These are phyloP conservation scores for Bacidia gigantensis DNA, from an alignment of 495 filamentous ascomycete species.

Conservation along the genomic window DNA sequence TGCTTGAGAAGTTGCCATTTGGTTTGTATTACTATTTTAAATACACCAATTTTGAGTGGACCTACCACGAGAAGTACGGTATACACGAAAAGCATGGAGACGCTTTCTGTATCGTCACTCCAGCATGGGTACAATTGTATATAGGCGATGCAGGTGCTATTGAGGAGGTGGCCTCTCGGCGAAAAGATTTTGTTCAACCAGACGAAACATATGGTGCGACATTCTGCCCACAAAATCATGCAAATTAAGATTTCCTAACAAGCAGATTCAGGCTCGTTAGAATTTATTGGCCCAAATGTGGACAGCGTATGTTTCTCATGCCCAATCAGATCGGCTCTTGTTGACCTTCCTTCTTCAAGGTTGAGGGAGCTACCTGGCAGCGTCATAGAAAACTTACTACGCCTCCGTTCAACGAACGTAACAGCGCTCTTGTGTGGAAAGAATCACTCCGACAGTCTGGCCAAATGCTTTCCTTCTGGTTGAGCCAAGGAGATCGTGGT, in stretches of 20 bases:
- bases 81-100: background rate
- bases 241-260: background rate
- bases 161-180: conserved; percentile 1
- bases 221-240: background rate
- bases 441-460: conserved; percentile 27
- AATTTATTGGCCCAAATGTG: background rate
- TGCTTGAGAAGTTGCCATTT: background rate
- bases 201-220: background rate
- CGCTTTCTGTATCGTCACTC: conserved; percentile 1
- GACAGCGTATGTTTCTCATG: background rate
- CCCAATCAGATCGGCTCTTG: background rate
- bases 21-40: background rate
- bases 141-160: background rate
- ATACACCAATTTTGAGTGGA: background rate
- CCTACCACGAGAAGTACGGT: background rate
- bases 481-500: conserved; percentile 7
- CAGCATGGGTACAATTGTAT: background rate
- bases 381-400: conserved; percentile 28
- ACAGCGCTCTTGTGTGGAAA: conserved; percentile 23
- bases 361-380: conserved; percentile 29
- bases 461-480: conserved; percentile 28
- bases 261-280: too few species aligned
- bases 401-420: conserved; percentile 32
- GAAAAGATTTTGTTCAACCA: conserved; percentile 6
- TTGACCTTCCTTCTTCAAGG: conserved; percentile 4